Conservation (phyloP, 352 stramenopile genomes). For the Phytophthora pistaciae region DNA sequence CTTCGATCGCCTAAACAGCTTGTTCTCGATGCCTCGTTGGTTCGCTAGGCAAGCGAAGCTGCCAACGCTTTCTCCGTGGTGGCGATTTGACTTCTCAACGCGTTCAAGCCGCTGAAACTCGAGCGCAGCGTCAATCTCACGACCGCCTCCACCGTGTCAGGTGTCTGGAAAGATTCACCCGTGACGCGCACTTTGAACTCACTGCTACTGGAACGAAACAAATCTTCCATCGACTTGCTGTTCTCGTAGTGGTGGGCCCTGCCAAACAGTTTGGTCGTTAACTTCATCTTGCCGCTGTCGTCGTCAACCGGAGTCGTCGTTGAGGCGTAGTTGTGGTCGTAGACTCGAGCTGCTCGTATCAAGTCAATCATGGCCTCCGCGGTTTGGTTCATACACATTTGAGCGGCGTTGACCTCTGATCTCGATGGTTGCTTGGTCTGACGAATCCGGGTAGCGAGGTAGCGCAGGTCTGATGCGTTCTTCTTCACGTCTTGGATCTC, state of each 20-base stretch:
- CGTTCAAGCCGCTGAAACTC: neutral
- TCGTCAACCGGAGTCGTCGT: neutral
- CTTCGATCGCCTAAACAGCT: neutral
- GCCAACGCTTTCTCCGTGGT: neutral
- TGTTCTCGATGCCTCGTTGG: neutral
- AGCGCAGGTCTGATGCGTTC: neutral
- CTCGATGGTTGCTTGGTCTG: neutral
- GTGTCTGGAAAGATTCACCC: neutral
- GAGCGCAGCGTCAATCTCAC: neutral
- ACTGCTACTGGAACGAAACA: neutral
- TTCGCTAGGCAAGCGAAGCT: neutral
- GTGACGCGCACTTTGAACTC: neutral
- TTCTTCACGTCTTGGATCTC: neutral
- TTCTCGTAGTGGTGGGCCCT: neutral
- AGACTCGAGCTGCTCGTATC: neutral
- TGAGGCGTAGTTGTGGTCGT: neutral
- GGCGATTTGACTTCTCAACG: neutral
- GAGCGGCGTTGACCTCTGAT: neutral
- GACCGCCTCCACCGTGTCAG: neutral
- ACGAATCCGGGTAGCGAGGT: neutral
- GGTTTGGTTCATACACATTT: neutral
- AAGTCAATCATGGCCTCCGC: neutral
- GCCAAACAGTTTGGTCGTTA: neutral
- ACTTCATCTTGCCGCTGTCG: neutral
- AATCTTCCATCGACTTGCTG: slow-evolving; percentile 1